phyloP scores from a whole-genome alignment of 345 rosid species.

The Arabidopsis arenosa region DNA sequence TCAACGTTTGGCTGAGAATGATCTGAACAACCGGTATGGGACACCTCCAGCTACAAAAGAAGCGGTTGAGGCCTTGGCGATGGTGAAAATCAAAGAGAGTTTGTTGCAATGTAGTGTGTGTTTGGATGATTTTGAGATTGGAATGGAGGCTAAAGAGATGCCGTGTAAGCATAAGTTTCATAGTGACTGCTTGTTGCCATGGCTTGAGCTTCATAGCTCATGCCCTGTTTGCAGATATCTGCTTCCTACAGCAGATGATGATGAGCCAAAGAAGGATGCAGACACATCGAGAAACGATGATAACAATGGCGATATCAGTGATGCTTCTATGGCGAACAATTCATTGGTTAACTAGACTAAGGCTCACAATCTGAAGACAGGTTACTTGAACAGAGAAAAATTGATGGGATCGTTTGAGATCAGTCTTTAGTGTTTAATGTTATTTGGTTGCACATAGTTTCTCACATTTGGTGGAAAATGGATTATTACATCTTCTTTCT shows the following conservation, averaged over 20 bases:
- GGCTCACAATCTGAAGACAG: conserved; percentile 41
- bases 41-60: conserved; percentile 85
- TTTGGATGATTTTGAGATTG: conserved; percentile 80
- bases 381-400: conserved; percentile 13
- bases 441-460: conserved; percentile 33
- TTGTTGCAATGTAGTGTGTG: conserved; percentile 77
- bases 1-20: conserved; percentile 83
- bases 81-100: conserved; percentile 55
- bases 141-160: conserved; percentile 75
- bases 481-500: background rate
- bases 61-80: conserved; percentile 65
- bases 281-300: conserved; percentile 44
- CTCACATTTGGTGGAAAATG: conserved; percentile 23
- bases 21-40: conserved; percentile 73
- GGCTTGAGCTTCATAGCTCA: conserved; percentile 95
- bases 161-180: conserved; percentile 94
- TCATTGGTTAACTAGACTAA: conserved; percentile 36
- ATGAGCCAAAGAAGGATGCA: conserved; percentile 60
- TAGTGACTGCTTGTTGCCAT: conserved; percentile 69
- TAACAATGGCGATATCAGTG: conserved; percentile 41
- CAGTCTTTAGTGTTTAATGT: background rate
- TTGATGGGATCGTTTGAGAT: conserved; percentile 19
- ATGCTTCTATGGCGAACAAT: conserved; percentile 26
- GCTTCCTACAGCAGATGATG: conserved; percentile 51
- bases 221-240: conserved; percentile 89